Percentiles rank a stretch among this genome's conserved stretches.
These are phyloP conservation scores for Leptographium lundbergii DNA, from an alignment of 2,329 filamentous ascomycete species.

Conservation along the genomic window DNA sequence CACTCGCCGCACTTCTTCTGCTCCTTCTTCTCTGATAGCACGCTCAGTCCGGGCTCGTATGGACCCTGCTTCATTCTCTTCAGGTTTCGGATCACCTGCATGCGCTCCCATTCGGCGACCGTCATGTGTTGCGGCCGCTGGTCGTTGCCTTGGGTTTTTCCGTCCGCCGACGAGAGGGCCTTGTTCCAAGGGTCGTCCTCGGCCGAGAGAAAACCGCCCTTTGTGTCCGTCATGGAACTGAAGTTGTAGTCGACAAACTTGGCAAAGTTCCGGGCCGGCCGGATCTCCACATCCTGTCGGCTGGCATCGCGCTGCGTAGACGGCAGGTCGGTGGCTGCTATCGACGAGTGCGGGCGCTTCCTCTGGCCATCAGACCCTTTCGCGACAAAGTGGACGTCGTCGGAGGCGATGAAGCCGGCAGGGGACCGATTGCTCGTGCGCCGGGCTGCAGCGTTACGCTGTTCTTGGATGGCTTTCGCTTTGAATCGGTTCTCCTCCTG, in stretches of 20 bases:
- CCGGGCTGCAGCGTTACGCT: constrained; percentile 48
- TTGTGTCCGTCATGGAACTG: constrained; percentile 94
- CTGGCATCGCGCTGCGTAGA: constrained; percentile 56
- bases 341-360: constrained; percentile 59
- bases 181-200: constrained; percentile 88
- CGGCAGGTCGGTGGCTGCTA: constrained; percentile 39
- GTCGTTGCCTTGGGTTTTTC: constrained; percentile 15
- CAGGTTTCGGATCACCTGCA: constrained; percentile 62
- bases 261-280: constrained; percentile 74
- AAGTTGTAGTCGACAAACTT: constrained; percentile 98
- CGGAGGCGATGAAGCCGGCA: constrained; percentile 60
- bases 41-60: constrained; percentile 80
- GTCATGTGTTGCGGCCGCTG: constrained; percentile 81
- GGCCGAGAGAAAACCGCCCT: constrained; percentile 83
- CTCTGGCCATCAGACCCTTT: constrained; percentile 17
- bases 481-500: constrained; percentile 80
- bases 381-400: constrained; percentile 43
- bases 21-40: constrained; percentile 47
- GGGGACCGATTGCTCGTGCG: constrained; percentile 31
- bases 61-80: constrained; percentile 64
- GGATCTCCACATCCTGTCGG: constrained; percentile 35
- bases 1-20: constrained; percentile 78
- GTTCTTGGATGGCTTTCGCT: constrained; percentile 74
- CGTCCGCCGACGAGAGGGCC: constrained; percentile 43
- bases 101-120: constrained; percentile 77